Conservation (phyloP, 768 basidiomycete genomes). For the Pisolithus orientalis region DNA sequence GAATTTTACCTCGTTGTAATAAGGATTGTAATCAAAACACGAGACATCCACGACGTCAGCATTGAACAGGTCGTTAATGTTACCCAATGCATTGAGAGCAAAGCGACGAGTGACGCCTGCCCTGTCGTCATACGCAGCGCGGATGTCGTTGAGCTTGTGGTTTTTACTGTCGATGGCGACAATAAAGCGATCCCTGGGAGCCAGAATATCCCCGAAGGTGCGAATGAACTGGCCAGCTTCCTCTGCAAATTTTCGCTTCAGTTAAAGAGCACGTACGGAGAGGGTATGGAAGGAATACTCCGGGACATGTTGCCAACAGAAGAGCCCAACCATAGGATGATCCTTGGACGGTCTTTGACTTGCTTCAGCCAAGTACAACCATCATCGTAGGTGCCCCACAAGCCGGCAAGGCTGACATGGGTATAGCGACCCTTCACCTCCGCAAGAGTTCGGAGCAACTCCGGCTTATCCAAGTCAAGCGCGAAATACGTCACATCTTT, state of each 20-base stretch:
- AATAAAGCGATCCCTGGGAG: constrained; percentile 1
- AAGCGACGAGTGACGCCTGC: constrained; percentile 1
- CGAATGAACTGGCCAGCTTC: constrained; percentile 3
- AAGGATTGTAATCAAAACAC: background rate
- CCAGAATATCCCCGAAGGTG: constrained; percentile 1
- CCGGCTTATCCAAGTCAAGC: constrained; percentile 5
- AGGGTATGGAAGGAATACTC: background rate
- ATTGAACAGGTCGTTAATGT: constrained; percentile 2
- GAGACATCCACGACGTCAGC: background rate
- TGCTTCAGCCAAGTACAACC: constrained; percentile 2
- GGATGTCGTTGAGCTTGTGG: background rate
- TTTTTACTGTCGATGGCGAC: constrained; percentile 1
- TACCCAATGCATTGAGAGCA: constrained; percentile 1
- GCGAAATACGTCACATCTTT: constrained; percentile 4
- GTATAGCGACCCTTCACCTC: constrained; percentile 1
- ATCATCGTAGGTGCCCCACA: constrained; percentile 8
- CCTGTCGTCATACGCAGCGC: constrained; percentile 3
- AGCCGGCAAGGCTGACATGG: constrained; percentile 4
- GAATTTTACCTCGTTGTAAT: constrained; percentile 1
- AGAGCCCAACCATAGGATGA: constrained; percentile 6
- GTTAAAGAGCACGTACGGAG: background rate
- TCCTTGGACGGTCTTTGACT: background rate
- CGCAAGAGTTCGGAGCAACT: constrained; percentile 3
- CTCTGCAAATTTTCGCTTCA: background rate
- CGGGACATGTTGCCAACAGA: constrained; percentile 8